These are phyloP conservation scores for Diplodia mutila DNA, from an alignment of 2,329 filamentous ascomycete genomes.

Conservation along the genomic window DNA sequence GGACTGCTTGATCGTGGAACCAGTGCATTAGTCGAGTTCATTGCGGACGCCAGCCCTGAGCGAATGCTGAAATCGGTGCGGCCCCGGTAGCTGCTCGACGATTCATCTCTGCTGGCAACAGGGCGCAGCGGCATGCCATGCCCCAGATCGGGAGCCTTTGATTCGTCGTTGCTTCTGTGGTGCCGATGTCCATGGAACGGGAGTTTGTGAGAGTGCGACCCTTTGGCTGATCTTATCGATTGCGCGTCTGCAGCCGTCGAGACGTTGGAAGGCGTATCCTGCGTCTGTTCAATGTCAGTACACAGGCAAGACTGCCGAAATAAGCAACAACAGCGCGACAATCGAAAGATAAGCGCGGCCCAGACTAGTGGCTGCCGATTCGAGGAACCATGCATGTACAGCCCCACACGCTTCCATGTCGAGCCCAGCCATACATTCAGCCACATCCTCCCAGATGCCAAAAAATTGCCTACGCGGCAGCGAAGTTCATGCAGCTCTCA, in stretches of 20 bases:
- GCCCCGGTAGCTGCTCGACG: conserved; percentile 56
- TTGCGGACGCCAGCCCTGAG: conserved; percentile 51
- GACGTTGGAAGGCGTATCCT: conserved; percentile 24
- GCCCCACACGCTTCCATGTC: not conserved
- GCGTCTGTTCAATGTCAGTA: conserved; percentile 2
- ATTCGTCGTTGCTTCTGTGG: conserved; percentile 67
- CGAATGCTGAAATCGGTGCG: conserved; percentile 51
- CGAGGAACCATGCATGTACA: not conserved
- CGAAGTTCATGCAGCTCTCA: not conserved
- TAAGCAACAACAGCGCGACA: not conserved
- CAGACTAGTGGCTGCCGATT: conserved; percentile 16
- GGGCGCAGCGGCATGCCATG: conserved; percentile 64
- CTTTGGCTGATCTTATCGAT: conserved; percentile 57
- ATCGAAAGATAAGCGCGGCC: conserved; percentile 5
- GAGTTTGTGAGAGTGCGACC: conserved; percentile 58
- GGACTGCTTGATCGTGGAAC: conserved; percentile 75
- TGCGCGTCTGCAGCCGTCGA: conserved; percentile 36
- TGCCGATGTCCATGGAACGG: conserved; percentile 71
- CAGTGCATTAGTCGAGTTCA: conserved; percentile 54
- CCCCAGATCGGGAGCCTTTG: conserved; percentile 42
- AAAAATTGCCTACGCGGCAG: not conserved
- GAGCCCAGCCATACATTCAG: not conserved
- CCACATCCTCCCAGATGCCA: not conserved
- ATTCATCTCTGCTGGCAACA: conserved; percentile 76
- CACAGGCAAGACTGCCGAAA: conserved; percentile 9